These are phyloP conservation scores for Salix exigua DNA, from an alignment of 345 rosid genomes.

Conservation along the genomic window DNA sequence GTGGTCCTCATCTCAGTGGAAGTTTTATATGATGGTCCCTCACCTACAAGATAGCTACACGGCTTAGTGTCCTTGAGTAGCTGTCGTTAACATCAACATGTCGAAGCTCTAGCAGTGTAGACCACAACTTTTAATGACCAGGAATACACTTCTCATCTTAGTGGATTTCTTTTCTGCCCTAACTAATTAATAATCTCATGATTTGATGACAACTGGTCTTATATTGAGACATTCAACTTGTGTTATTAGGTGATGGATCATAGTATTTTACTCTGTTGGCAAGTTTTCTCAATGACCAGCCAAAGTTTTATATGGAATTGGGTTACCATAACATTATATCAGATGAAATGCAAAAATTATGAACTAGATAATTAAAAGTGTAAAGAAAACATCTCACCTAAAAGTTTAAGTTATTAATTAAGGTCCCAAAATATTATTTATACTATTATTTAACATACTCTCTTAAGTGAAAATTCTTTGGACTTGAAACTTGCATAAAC, in stretches of 20 bases:
- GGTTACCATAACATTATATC: background rate
- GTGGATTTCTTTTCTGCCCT: constrained; percentile 3
- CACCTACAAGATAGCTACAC: constrained; percentile 14
- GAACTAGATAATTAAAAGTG: background rate
- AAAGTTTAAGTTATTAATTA: too few species aligned
- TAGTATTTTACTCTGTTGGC: background rate
- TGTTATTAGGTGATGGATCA: background rate
- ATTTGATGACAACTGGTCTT: background rate
- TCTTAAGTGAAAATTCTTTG: too few species aligned
- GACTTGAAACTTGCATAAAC: too few species aligned
- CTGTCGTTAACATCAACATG: constrained; percentile 32
- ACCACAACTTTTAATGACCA: constrained; percentile 30
- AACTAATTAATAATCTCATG: background rate
- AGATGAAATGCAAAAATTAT: background rate
- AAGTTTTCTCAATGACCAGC: background rate
- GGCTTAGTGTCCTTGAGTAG: constrained; percentile 6
- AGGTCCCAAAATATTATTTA: too few species aligned
- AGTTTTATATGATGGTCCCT: constrained; percentile 41
- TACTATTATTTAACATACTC: too few species aligned
- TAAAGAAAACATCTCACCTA: too few species aligned
- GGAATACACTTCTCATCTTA: constrained; percentile 10
- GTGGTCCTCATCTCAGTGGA: constrained; percentile 42
- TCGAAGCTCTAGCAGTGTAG: constrained; percentile 14
- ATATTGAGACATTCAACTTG: background rate
- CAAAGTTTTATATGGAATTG: background rate